phyloP scores from a whole-genome alignment of 495 filamentous ascomycete species.

The Neurospora intermedia region DNA sequence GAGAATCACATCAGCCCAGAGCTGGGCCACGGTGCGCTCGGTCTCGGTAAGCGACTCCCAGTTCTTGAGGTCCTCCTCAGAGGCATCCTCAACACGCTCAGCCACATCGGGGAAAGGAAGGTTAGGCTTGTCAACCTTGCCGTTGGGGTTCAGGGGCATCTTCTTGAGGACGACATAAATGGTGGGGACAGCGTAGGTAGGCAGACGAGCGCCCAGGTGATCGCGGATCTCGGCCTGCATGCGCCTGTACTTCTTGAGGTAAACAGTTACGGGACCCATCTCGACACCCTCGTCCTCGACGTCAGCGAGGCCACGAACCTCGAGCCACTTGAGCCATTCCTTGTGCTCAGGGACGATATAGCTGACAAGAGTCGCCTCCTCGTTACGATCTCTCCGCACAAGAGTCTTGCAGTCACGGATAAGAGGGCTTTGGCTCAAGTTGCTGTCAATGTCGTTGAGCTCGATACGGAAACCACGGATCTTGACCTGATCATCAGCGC shows the following conservation, averaged over 20 bases:
- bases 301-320: conserved; percentile 42
- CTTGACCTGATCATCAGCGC: conserved; percentile 87
- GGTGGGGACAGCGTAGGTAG: conserved; percentile 68
- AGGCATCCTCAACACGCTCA: conserved; percentile 38
- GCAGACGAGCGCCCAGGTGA: conserved; percentile 63
- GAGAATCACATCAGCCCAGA: conserved; percentile 38
- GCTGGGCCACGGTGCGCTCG: conserved; percentile 24
- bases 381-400: conserved; percentile 75
- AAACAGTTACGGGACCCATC: conserved; percentile 32
- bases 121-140: conserved; percentile 84
- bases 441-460: conserved; percentile 85
- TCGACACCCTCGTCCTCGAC: conserved; percentile 35
- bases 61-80: conserved; percentile 54
- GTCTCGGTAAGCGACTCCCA: conserved; percentile 50
- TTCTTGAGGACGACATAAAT: conserved; percentile 69
- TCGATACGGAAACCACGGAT: conserved; percentile 94
- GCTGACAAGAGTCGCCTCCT: conserved; percentile 81
- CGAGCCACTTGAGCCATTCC: conserved; percentile 59
- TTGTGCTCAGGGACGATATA: conserved; percentile 80
- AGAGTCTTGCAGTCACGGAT: conserved; percentile 83
- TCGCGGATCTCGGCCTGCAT: conserved; percentile 67
- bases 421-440: conserved; percentile 65
- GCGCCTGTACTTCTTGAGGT: conserved; percentile 50
- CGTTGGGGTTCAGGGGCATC: conserved; percentile 87
- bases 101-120: conserved; percentile 82